Evolutionary conservation across 2,329 filamentous ascomycete species (phyloP).

Genomic region (Ophiostoma montium): DNA sequence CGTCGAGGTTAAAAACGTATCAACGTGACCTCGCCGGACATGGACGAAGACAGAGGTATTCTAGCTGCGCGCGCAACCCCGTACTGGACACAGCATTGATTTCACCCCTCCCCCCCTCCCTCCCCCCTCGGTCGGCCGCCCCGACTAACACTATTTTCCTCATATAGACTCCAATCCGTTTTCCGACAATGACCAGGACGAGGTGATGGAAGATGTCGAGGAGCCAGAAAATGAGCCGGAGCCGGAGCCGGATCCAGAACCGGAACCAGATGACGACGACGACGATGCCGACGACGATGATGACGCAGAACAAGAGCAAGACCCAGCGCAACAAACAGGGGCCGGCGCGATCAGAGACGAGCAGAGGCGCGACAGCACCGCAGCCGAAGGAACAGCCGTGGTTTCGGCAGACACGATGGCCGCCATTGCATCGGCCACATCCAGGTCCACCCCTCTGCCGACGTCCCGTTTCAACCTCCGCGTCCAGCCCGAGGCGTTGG

Average conservation of each 20-base stretch:
- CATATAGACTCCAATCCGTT: slow-evolving; percentile 25
- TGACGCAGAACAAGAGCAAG: slow-evolving; percentile 20
- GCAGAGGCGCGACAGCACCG: slow-evolving; percentile 12
- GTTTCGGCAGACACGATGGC: slow-evolving; percentile 10
- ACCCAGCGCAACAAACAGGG: slow-evolving; percentile 7
- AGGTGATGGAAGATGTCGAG: slow-evolving; percentile 38
- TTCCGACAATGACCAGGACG: slow-evolving; percentile 40
- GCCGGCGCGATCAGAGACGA: neutral
- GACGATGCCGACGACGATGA: slow-evolving; percentile 21
- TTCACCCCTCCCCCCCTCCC: too few relatives aligned
- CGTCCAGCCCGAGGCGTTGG: slow-evolving; percentile 65
- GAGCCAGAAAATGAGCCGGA: slow-evolving; percentile 22
- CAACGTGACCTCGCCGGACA: slow-evolving; percentile 4
- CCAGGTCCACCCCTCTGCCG: slow-evolving; percentile 17
- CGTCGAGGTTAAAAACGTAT: neutral
- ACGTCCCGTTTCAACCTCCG: slow-evolving; percentile 34
- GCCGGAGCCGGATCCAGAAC: slow-evolving; percentile 25
- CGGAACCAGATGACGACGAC: slow-evolving; percentile 28
- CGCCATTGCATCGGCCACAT: slow-evolving; percentile 4
- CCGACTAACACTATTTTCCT: too few relatives aligned
- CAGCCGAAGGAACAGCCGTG: slow-evolving; percentile 8
- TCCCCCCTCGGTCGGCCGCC: too few relatives aligned
- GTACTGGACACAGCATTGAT: neutral
- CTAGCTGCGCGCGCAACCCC: too few relatives aligned
- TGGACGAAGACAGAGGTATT: slow-evolving; percentile 19